Conservation (phyloP, 2,329 filamentous ascomycete species). For the Colletotrichum caudatum region DNA sequence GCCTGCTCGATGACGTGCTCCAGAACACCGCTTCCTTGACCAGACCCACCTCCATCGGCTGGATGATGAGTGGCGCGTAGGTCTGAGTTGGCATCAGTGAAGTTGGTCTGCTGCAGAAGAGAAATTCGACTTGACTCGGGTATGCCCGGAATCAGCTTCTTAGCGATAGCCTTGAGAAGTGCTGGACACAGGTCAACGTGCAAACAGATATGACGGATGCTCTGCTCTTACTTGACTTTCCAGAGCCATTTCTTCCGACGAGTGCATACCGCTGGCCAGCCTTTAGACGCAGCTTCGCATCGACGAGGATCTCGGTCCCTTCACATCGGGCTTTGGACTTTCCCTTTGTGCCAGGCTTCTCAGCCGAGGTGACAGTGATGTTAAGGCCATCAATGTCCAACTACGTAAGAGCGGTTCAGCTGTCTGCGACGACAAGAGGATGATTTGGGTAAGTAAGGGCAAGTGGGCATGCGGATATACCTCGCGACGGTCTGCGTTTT, state of each 20-base stretch:
- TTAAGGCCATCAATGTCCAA: conserved; percentile 80
- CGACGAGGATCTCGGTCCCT: conserved; percentile 75
- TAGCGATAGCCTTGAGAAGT: conserved; percentile 78
- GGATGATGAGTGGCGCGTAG: conserved; percentile 17
- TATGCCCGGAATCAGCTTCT: conserved; percentile 83
- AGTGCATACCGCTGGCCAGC: conserved; percentile 81
- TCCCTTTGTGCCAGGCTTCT: conserved; percentile 60
- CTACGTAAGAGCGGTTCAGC: conserved; percentile 50
- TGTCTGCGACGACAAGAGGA: neutral
- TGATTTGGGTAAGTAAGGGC: too few species aligned
- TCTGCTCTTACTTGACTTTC: conserved; percentile 76
- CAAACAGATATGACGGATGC: neutral
- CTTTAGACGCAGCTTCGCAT: conserved; percentile 78
- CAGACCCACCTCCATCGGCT: conserved; percentile 19
- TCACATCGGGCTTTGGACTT: conserved; percentile 60
- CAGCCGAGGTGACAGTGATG: conserved; percentile 70
- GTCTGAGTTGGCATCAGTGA: conserved; percentile 50
- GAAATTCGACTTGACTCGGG: conserved; percentile 73
- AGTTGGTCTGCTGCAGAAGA: conserved; percentile 75
- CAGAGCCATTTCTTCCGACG: conserved; percentile 83
- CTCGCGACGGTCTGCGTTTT: conserved; percentile 67
- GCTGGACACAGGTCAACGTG: conserved; percentile 56
- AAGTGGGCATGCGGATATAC: conserved; percentile 51
- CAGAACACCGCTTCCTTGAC: conserved; percentile 61
- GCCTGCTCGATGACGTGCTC: conserved; percentile 75